These are phyloP conservation scores for Catharanthus roseus DNA, from an alignment of 257 asterid genomes.

Conservation along the genomic window DNA sequence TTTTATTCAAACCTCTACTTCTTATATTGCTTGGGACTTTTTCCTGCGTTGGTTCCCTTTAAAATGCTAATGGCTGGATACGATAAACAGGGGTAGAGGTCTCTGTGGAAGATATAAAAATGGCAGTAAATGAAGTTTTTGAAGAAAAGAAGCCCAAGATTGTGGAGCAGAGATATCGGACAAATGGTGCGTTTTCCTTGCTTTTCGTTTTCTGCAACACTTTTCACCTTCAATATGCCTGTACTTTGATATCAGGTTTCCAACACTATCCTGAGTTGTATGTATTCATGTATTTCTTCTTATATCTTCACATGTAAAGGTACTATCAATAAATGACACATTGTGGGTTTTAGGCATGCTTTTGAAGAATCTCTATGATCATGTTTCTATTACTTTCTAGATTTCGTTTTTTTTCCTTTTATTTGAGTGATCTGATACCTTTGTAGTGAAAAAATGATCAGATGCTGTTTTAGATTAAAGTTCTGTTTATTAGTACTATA, in stretches of 20 bases:
- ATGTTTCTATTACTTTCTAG: no score
- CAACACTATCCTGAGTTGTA: neutral
- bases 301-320: neutral
- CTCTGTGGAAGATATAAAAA: conserved; percentile 56
- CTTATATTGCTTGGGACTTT: neutral
- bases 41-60: neutral
- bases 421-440: no score
- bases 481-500: no score
- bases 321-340: neutral
- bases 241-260: neutral
- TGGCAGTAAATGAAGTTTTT: conserved; percentile 55
- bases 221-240: neutral
- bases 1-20: neutral
- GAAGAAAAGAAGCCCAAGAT: conserved; percentile 58
- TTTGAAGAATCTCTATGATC: no score
- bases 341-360: neutral
- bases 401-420: no score
- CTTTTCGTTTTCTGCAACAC: neutral
- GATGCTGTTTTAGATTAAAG: no score
- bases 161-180: conserved; percentile 77
- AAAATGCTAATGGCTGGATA: neutral
- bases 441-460: no score
- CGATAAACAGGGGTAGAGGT: conserved; percentile 67
- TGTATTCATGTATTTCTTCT: neutral
- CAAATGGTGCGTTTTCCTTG: conserved; percentile 52